A percentile compares a stretch with the other conserved stretches of the same genome.
Evolutionary conservation across 2,329 filamentous ascomycete species (phyloP).

Genomic region (Colletotrichum melonis): DNA sequence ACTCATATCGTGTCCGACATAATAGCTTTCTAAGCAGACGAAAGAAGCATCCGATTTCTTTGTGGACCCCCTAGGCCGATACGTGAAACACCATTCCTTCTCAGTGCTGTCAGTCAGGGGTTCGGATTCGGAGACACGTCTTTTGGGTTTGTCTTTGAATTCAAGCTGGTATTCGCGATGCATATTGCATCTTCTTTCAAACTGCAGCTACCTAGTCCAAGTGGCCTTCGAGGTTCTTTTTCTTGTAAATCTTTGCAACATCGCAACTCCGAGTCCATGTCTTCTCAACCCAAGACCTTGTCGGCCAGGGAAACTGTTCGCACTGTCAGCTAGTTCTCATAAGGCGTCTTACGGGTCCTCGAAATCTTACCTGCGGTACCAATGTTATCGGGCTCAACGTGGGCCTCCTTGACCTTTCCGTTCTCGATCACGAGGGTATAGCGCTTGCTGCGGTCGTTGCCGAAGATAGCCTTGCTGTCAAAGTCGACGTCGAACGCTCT

Average conservation of each 20-base stretch:
- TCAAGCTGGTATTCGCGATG: not conserved
- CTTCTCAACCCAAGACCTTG: conserved; percentile 55
- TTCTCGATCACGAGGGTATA: conserved; percentile 87
- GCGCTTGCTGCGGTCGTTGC: conserved; percentile 84
- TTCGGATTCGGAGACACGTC: not conserved
- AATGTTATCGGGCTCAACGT: conserved; percentile 90
- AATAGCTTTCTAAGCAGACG: not conserved
- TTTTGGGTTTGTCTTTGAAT: not conserved
- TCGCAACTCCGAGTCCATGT: not conserved
- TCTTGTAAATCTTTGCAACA: not conserved
- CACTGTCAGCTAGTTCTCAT: not conserved
- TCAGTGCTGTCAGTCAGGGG: not conserved
- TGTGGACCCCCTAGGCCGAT: not conserved
- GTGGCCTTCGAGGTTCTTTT: not conserved
- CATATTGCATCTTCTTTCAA: not conserved
- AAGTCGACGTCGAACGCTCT: conserved; percentile 86
- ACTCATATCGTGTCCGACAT: not conserved
- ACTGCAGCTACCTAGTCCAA: not conserved
- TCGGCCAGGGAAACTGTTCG: conserved; percentile 61
- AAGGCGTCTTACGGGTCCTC: conserved; percentile 5
- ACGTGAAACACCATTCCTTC: not conserved
- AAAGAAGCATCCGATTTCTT: not conserved
- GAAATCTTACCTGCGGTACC: conserved; percentile 75
- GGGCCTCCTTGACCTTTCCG: conserved; percentile 83
- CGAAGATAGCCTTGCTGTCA: conserved; percentile 83